Evolutionary conservation across 2,329 filamentous ascomycete species (phyloP).

Genomic region (Colletotrichum orchidophilum): DNA sequence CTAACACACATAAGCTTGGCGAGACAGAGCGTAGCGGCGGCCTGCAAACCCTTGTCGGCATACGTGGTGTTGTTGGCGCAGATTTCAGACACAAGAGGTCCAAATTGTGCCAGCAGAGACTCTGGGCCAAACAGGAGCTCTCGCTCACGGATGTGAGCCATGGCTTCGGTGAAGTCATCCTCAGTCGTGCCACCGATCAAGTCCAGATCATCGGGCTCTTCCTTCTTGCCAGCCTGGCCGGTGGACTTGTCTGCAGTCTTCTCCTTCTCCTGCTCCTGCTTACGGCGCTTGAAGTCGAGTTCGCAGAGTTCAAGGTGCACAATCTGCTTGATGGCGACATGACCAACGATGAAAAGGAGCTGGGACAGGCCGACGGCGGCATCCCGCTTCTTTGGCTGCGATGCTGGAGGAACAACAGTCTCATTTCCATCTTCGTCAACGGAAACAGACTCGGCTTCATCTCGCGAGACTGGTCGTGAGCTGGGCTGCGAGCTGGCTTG

Average conservation of each 20-base stretch:
- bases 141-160: slow-evolving; percentile 83
- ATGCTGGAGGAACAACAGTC: slow-evolving; percentile 39
- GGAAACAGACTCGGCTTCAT: slow-evolving; percentile 29
- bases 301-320: slow-evolving; percentile 98
- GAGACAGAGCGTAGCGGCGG: slow-evolving; percentile 91
- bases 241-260: slow-evolving; percentile 50
- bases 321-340: slow-evolving; percentile 98
- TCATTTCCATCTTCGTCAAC: slow-evolving; percentile 38
- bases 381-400: slow-evolving; percentile 66
- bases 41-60: slow-evolving; percentile 88
- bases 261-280: slow-evolving; percentile 85
- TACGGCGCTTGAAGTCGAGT: slow-evolving; percentile 95
- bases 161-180: slow-evolving; percentile 89
- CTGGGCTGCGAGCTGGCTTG: slow-evolving; percentile 53
- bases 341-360: slow-evolving; percentile 92
- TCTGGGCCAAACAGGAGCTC: slow-evolving; percentile 84
- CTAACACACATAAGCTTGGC: slow-evolving; percentile 99
- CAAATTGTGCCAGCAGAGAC: slow-evolving; percentile 89
- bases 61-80: slow-evolving; percentile 95
- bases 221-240: slow-evolving; percentile 43
- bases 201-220: slow-evolving; percentile 88
- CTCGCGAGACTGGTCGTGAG: slow-evolving; percentile 44
- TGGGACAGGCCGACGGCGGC: slow-evolving; percentile 84
- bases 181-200: slow-evolving; percentile 96
- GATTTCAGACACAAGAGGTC: slow-evolving; percentile 90